phyloP scores from a whole-genome alignment of 2,329 filamentous ascomycete genomes.

The Plectosphaerella sp. region DNA sequence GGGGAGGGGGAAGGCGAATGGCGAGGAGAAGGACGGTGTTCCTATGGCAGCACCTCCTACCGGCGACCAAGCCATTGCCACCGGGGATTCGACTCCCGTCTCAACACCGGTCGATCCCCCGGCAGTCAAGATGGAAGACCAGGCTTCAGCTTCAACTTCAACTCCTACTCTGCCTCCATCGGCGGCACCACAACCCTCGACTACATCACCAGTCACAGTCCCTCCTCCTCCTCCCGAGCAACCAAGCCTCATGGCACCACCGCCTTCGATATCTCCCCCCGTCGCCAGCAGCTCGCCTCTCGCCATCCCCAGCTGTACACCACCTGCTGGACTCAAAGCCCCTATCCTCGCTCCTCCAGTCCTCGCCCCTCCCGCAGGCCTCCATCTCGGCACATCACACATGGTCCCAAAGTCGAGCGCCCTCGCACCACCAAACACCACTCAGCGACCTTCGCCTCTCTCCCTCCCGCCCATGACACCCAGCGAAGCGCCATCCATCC shows the following conservation, averaged over 20 bases:
- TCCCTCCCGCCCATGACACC: constrained; percentile 22
- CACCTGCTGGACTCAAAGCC: constrained; percentile 7
- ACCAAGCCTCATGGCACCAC: constrained; percentile 10
- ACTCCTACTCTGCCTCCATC: constrained; percentile 8
- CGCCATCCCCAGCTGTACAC: constrained; percentile 5
- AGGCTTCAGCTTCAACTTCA: not conserved
- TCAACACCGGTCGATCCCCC: not conserved
- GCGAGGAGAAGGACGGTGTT: constrained; percentile 9
- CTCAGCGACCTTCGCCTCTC: constrained; percentile 29
- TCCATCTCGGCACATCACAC: constrained; percentile 15
- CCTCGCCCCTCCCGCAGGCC: constrained; percentile 28
- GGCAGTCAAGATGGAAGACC: constrained; percentile 6
- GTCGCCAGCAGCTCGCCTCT: constrained; percentile 1
- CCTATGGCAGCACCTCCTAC: constrained; percentile 2
- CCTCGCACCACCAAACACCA: constrained; percentile 39
- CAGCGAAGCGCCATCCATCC: constrained; percentile 10
- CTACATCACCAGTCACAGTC: constrained; percentile 13
- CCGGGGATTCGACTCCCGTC: not conserved
- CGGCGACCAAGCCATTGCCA: not conserved
- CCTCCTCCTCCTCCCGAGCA: constrained; percentile 19
- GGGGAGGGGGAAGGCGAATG: constrained; percentile 25
- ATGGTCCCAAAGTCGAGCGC: constrained; percentile 36
- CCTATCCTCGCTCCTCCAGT: constrained; percentile 31
- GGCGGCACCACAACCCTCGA: constrained; percentile 9
- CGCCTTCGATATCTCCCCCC: constrained; percentile 4